These are phyloP conservation scores for Pseudozyma sp. DNA, from an alignment of 1,284 basidiomycete genomes.

Conservation along the genomic window DNA sequence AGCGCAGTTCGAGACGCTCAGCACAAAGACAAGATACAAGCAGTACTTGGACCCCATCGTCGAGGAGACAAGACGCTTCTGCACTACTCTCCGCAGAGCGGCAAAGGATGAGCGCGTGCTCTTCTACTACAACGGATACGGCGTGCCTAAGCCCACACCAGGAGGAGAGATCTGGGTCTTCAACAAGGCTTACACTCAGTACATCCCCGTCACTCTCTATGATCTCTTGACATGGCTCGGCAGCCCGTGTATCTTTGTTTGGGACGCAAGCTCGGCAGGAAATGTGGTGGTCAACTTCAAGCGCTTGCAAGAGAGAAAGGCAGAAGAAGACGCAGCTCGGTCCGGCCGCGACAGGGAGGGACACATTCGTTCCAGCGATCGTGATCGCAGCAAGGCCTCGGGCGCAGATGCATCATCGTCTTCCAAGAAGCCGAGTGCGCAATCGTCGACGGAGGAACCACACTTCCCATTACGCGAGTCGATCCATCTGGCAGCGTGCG, in stretches of 20 bases:
- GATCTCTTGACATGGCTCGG: conserved; percentile 86
- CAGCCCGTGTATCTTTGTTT: conserved; percentile 95
- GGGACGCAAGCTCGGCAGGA: conserved; percentile 97
- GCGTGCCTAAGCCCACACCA: conserved; percentile 94
- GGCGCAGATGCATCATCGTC: conserved; percentile 15
- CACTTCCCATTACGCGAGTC: conserved; percentile 82
- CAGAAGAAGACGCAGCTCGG: conserved; percentile 76
- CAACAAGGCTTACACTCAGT: conserved; percentile 97
- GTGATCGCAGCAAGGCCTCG: conserved; percentile 21
- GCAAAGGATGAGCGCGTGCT: conserved; percentile 94
- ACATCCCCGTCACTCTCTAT: conserved; percentile 94
- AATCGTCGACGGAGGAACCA: conserved; percentile 55
- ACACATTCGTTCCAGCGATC: conserved; percentile 21
- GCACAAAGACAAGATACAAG: conserved; percentile 75
- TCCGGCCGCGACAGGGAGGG: conserved; percentile 69
- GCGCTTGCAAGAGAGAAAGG: conserved; percentile 84
- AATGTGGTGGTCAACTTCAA: conserved; percentile 93
- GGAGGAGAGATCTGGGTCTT: conserved; percentile 99
- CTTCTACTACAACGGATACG: conserved; percentile 99
- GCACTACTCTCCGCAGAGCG: conserved; percentile 83
- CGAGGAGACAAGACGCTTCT: conserved; percentile 92
- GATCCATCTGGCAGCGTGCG: conserved; percentile 94
- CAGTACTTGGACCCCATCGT: conserved; percentile 90
- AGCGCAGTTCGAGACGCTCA: conserved; percentile 93
- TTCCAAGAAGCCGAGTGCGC: conserved; percentile 21